These are phyloP conservation scores for Botrytis byssoidea DNA, from an alignment of 2,329 filamentous ascomycete species.

Conservation along the genomic window DNA sequence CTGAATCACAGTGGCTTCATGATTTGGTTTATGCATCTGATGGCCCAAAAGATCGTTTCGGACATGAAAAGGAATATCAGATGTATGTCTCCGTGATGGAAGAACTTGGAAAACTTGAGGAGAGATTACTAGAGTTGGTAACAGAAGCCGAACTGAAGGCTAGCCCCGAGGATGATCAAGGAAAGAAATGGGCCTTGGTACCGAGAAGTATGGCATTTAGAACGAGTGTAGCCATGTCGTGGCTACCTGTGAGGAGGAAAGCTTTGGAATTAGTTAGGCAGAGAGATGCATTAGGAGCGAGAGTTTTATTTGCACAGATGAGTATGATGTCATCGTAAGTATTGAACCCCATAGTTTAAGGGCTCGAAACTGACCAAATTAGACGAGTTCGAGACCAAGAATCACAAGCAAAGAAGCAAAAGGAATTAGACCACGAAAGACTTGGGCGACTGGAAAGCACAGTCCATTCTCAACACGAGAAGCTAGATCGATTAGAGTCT, in stretches of 20 bases:
- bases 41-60: slow-evolving; percentile 12
- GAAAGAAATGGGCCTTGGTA: slow-evolving; percentile 42
- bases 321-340: slow-evolving; percentile 48
- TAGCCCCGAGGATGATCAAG: slow-evolving; percentile 24
- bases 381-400: slow-evolving; percentile 35
- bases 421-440: slow-evolving; percentile 27
- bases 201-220: slow-evolving; percentile 42
- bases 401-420: slow-evolving; percentile 25
- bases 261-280: slow-evolving; percentile 48
- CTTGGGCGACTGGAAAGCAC: slow-evolving; percentile 29
- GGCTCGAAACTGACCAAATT: slow-evolving; percentile 11
- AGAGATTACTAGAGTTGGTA: slow-evolving; percentile 47
- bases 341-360: background rate
- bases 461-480: slow-evolving; percentile 31
- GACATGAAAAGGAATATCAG: slow-evolving; percentile 43
- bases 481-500: slow-evolving; percentile 30
- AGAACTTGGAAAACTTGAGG: slow-evolving; percentile 46
- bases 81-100: slow-evolving; percentile 52
- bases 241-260: slow-evolving; percentile 46
- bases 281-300: slow-evolving; percentile 46
- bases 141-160: slow-evolving; percentile 43
- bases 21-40: slow-evolving; percentile 41
- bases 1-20: slow-evolving; percentile 47
- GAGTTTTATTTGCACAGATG: slow-evolving; percentile 50
- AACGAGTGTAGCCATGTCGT: slow-evolving; percentile 46